Evolutionary conservation across 1,284 basidiomycete genomes (phyloP), one percentile per base, ranked within the genome.

Genomic region (Cryptococcus amylolentus): DNA sequence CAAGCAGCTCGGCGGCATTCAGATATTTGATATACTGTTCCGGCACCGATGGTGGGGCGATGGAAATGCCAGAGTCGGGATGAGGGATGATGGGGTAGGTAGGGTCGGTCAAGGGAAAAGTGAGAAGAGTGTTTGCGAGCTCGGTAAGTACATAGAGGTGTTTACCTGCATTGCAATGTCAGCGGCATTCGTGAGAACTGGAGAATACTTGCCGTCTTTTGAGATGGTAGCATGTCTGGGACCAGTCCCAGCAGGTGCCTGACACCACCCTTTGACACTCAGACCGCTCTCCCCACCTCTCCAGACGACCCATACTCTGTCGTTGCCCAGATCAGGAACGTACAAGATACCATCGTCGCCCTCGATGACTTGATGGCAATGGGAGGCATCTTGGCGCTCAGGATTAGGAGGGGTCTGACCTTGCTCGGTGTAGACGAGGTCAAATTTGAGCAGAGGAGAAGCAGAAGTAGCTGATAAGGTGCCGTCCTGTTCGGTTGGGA

Each of bases 61-160:
- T 64, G 49, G 51, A 59, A 23, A 55, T 59, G 51, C 62, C 59
- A 57, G 66, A 64, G 45, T 58, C 55, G 9, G 63, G 54, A 31
- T 66, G 50, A 42, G 69, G 58, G 43, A 67, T 58, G 18, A 59
- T 51, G 10, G 69, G 63, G 42, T 62, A 55, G 7, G 59, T 55
- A 9, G 57, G 48, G 3, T 56, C 57, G 16, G 58, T 54, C n/a
- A 73, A 56, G n/a, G 66, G 56, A 65, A 64, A 76, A 28, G 69
- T 62, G 43, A 69, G 55, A 46, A 77, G 51, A 2, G 62, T 54
- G 60, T 71, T 68, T 13, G 61, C 57, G 26, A 77, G 61, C 61
- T 78, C 76, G 20, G 73, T 70, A 23, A 78, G 66, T 23, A 71
- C 64, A 64, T 75, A 76, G 38, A 78, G 65, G 57, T 68, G 63